These are phyloP conservation scores for Colletotrichum lini DNA, from an alignment of 2,329 filamentous ascomycete genomes.

Conservation along the genomic window DNA sequence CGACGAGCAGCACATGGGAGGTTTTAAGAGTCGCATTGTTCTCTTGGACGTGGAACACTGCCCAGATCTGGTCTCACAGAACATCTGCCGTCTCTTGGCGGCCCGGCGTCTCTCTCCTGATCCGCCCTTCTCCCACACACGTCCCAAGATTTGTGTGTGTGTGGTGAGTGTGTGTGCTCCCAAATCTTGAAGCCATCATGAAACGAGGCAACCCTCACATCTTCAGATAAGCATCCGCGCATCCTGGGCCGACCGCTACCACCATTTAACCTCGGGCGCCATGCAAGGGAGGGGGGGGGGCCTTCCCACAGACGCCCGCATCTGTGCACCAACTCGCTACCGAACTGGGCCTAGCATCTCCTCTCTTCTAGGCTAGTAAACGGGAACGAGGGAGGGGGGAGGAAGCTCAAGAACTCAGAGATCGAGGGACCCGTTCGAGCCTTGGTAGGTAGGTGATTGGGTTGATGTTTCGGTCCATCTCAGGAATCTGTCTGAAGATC, in stretches of 20 bases:
- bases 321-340: conserved; percentile 10
- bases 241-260: conserved; percentile 32
- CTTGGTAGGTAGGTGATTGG: conserved; percentile 26
- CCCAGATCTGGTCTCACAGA: not conserved
- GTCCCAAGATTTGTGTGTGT: not conserved
- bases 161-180: conserved; percentile 8
- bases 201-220: conserved; percentile 42
- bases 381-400: not conserved
- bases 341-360: conserved; percentile 1
- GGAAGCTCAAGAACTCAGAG: not conserved
- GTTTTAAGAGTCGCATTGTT: conserved; percentile 35
- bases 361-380: not conserved
- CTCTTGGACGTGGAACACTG: conserved; percentile 5
- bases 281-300: conserved; percentile 17
- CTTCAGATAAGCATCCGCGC: conserved; percentile 38
- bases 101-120: not conserved
- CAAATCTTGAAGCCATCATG: conserved; percentile 44
- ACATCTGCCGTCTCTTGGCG: conserved; percentile 26
- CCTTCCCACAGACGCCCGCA: conserved; percentile 10
- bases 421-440: not conserved
- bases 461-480: conserved; percentile 30
- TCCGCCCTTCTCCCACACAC: not conserved
- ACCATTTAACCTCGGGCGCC: conserved; percentile 31
- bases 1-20: conserved; percentile 29
- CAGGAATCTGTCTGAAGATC: conserved; percentile 14